phyloP scores from a whole-genome alignment of 2,329 filamentous ascomycete species.

The Aureobasidium melanogenum region DNA sequence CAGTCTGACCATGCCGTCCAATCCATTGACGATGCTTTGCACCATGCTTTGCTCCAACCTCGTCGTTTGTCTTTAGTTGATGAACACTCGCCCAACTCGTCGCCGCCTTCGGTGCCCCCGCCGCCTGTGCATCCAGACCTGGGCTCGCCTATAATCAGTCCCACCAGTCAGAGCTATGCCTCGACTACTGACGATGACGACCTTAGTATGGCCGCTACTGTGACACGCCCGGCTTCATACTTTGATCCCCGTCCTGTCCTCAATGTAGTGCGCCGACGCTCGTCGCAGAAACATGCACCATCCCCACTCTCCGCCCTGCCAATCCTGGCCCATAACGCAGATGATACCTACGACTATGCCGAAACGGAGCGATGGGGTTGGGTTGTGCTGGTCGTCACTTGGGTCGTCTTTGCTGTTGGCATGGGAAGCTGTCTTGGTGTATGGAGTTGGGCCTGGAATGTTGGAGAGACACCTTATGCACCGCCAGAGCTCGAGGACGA shows the following conservation, averaged over 20 bases:
- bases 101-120: background rate
- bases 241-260: slow-evolving; percentile 19
- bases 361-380: slow-evolving; percentile 99
- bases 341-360: slow-evolving; percentile 76
- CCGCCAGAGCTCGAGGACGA: slow-evolving; percentile 94
- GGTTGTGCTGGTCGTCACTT: slow-evolving; percentile 82
- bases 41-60: slow-evolving; percentile 6
- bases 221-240: slow-evolving; percentile 20
- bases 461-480: slow-evolving; percentile 89
- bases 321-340: slow-evolving; percentile 14
- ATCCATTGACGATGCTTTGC: slow-evolving; percentile 8
- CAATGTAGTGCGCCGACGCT: slow-evolving; percentile 14
- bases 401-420: slow-evolving; percentile 90
- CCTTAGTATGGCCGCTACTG: slow-evolving; percentile 16
- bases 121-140: slow-evolving; percentile 7
- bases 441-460: slow-evolving; percentile 99
- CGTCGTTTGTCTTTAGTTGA: slow-evolving; percentile 12
- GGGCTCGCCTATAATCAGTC: slow-evolving; percentile 20
- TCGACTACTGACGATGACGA: slow-evolving; percentile 84
- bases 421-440: slow-evolving; percentile 93
- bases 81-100: slow-evolving; percentile 7
- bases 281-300: slow-evolving; percentile 13
- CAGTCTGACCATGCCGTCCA: slow-evolving; percentile 10
- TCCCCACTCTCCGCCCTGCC: slow-evolving; percentile 18
- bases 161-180: slow-evolving; percentile 48